These are phyloP conservation scores for Xylariaceae sp. DNA, from an alignment of 2,329 filamentous ascomycete species.

Conservation along the genomic window DNA sequence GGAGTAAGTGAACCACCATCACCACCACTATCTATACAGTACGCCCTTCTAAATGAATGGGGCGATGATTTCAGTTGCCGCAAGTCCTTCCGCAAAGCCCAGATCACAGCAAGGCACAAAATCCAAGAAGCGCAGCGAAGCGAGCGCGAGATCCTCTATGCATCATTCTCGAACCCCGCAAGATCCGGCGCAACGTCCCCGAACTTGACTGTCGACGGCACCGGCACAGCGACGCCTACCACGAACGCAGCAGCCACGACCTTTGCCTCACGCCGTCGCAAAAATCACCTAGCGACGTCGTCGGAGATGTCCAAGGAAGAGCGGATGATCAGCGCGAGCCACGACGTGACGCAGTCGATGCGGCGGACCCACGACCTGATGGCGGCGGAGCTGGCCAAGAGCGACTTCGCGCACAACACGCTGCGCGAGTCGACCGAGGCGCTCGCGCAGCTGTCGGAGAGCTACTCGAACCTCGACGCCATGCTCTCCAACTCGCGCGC, in stretches of 20 bases:
- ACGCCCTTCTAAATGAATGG: no score
- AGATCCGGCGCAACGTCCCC: conserved; percentile 34
- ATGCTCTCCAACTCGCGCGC: conserved; percentile 69
- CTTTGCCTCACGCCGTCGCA: conserved; percentile 30
- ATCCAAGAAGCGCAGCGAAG: conserved; percentile 67
- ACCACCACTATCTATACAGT: not conserved
- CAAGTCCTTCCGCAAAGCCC: conserved; percentile 72
- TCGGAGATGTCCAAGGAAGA: conserved; percentile 50
- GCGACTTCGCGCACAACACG: conserved; percentile 84
- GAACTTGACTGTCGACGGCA: conserved; percentile 21
- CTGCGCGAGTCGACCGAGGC: conserved; percentile 79
- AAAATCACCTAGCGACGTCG: conserved; percentile 30
- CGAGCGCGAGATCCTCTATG: conserved; percentile 71
- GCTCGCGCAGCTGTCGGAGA: conserved; percentile 72
- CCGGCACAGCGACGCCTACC: not conserved
- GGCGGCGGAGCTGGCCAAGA: conserved; percentile 75
- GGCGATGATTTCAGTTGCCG: conserved; percentile 42
- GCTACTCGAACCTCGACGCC: conserved; percentile 72
- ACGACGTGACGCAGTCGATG: conserved; percentile 78
- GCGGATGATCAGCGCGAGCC: conserved; percentile 66
- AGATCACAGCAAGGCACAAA: conserved; percentile 70
- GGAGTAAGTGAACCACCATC: conserved; percentile 44
- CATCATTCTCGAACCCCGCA: conserved; percentile 51
- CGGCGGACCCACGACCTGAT: conserved; percentile 83
- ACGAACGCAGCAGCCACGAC: not conserved